These are phyloP conservation scores for Paramecium sexaurelia DNA, from an alignment of 73 alveolate genomes.

Conservation along the genomic window DNA sequence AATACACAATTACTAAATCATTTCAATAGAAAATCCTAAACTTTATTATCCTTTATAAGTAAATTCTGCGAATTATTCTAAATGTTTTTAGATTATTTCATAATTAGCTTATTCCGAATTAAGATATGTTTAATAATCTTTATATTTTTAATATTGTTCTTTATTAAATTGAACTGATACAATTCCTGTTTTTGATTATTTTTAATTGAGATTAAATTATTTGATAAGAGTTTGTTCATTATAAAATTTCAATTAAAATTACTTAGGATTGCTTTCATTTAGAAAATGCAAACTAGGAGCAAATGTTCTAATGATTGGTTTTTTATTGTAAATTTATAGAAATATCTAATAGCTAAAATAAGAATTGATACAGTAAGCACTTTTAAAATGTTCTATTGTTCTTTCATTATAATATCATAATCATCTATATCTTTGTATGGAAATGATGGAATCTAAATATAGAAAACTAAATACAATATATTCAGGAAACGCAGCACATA, in stretches of 20 bases:
- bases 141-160: not conserved
- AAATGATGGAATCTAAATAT: not conserved
- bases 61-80: not conserved
- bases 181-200: constrained; percentile 13
- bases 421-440: constrained; percentile 11
- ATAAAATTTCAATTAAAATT: not conserved
- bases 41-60: not conserved
- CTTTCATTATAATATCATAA: not conserved
- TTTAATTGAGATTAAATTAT: not conserved
- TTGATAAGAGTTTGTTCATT: not conserved
- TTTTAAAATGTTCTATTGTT: not conserved
- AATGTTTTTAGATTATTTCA: not conserved
- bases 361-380: not conserved
- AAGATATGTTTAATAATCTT: not conserved
- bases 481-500: not conserved
- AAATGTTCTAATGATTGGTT: not conserved
- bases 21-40: not conserved
- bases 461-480: not conserved
- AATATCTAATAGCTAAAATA: not conserved
- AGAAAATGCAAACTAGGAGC: not conserved
- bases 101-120: not conserved
- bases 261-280: not conserved
- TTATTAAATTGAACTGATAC: not conserved
- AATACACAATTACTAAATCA: not conserved
- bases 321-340: constrained; percentile 8